These are phyloP conservation scores for Podila minutissima DNA, from an alignment of 192 early-diverging fungal species.

Conservation along the genomic window DNA sequence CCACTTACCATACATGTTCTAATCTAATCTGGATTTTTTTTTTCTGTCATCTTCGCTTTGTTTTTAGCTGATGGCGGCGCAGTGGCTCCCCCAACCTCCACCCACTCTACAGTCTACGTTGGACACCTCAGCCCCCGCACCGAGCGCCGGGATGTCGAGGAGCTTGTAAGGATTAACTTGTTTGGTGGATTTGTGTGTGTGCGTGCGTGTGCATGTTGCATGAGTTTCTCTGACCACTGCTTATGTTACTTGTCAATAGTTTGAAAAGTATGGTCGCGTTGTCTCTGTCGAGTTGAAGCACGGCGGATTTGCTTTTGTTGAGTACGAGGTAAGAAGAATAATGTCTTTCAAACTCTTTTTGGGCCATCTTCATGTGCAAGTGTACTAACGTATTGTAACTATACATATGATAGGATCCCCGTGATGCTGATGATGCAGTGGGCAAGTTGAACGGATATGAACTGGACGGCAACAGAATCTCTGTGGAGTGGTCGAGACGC, in stretches of 20 bases:
- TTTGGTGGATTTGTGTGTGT: neutral
- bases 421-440: conserved; percentile 64
- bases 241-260: conserved; percentile 27
- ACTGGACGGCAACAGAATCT: conserved; percentile 58
- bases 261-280: conserved; percentile 62
- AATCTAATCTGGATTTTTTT: neutral
- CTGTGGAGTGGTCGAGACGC: conserved; percentile 61
- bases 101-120: conserved; percentile 56
- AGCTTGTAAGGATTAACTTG: conserved; percentile 42
- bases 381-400: neutral
- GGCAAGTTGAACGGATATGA: conserved; percentile 62
- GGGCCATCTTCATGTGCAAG: neutral
- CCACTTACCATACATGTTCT: neutral
- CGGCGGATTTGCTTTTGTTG: conserved; percentile 64
- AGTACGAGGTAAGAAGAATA: conserved; percentile 53
- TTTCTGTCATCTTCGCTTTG: neutral
- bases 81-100: conserved; percentile 19
- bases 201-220: neutral
- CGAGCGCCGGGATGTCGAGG: conserved; percentile 63
- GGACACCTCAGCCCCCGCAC: conserved; percentile 61
- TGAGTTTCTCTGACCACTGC: neutral
- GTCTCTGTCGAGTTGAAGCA: conserved; percentile 62
- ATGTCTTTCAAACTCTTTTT: neutral
- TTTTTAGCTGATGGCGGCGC: conserved; percentile 18
- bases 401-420: conserved; percentile 47